Evolutionary conservation across 768 basidiomycete species (phyloP).

Genomic region (Russula earlei): DNA sequence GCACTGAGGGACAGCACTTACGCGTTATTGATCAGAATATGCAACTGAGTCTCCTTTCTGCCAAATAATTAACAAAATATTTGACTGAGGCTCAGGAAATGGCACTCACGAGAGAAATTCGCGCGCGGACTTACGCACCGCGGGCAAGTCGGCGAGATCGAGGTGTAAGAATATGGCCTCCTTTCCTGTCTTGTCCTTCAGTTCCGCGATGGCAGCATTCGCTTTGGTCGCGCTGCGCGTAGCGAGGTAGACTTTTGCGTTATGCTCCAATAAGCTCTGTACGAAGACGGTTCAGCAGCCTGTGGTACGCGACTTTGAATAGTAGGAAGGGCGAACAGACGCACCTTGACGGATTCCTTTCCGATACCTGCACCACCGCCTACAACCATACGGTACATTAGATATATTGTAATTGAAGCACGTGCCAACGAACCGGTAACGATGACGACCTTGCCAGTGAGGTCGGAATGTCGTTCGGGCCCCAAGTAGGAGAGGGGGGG

Average conservation of each 20-base stretch:
- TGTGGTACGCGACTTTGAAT: too few relatives aligned
- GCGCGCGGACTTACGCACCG: slow-evolving; percentile 32
- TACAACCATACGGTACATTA: neutral
- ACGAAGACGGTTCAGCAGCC: neutral
- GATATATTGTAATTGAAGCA: too few relatives aligned
- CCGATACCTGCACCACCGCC: slow-evolving; percentile 43
- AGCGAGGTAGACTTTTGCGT: slow-evolving; percentile 61
- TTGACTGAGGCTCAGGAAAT: neutral
- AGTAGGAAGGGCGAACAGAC: neutral
- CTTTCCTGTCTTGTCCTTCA: slow-evolving; percentile 38
- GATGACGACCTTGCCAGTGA: slow-evolving; percentile 32
- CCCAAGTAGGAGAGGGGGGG: slow-evolving; percentile 38
- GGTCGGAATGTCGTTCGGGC: slow-evolving; percentile 42
- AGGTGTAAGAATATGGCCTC: slow-evolving; percentile 36
- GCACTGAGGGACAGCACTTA: slow-evolving; percentile 23
- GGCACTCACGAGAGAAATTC: slow-evolving; percentile 30
- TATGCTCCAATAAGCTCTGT: slow-evolving; percentile 45
- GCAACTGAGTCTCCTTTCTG: slow-evolving; percentile 37
- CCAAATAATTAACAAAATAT: neutral
- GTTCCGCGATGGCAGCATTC: slow-evolving; percentile 40
- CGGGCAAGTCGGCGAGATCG: slow-evolving; percentile 33
- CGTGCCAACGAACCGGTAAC: slow-evolving; percentile 2
- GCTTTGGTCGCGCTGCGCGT: slow-evolving; percentile 38
- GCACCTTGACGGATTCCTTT: slow-evolving; percentile 48
- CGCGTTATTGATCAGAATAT: slow-evolving; percentile 45